Conservation (phyloP, 768 basidiomycete species). For the Lactarius vividus region DNA sequence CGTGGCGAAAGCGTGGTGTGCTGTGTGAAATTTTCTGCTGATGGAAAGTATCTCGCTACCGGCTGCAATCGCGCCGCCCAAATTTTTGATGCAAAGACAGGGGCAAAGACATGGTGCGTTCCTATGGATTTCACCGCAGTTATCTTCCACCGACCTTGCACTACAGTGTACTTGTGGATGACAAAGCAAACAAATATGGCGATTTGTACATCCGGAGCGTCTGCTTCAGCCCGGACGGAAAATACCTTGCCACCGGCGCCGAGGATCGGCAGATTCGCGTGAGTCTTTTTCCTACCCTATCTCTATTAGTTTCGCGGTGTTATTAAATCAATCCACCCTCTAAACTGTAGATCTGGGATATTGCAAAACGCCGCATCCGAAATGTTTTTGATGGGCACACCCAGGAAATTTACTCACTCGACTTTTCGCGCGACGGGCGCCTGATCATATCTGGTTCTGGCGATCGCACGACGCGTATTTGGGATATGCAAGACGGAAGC, state of each 20-base stretch:
- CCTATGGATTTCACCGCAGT: neutral
- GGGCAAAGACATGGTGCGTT: constrained; percentile 75
- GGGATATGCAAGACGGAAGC: constrained; percentile 52
- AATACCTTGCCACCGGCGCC: constrained; percentile 73
- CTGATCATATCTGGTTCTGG: constrained; percentile 89
- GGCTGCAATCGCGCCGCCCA: constrained; percentile 96
- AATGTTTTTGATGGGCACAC: constrained; percentile 85
- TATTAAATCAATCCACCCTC: neutral
- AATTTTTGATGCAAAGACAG: constrained; percentile 90
- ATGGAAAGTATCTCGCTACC: constrained; percentile 90
- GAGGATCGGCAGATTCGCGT: constrained; percentile 94
- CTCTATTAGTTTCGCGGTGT: neutral
- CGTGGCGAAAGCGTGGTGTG: constrained; percentile 61
- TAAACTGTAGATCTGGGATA: constrained; percentile 80
- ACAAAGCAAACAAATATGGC: constrained; percentile 64
- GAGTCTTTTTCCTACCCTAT: constrained; percentile 31
- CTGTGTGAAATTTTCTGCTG: constrained; percentile 91
- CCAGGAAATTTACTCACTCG: constrained; percentile 92
- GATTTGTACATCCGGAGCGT: constrained; percentile 91
- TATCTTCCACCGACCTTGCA: constrained; percentile 1
- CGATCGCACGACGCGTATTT: constrained; percentile 61
- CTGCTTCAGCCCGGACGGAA: constrained; percentile 72
- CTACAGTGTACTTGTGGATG: constrained; percentile 72
- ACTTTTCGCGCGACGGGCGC: constrained; percentile 83
- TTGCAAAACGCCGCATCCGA: constrained; percentile 72